phyloP scores from a whole-genome alignment of 2,329 filamentous ascomycete genomes.

The Harringtonia lauricola region DNA sequence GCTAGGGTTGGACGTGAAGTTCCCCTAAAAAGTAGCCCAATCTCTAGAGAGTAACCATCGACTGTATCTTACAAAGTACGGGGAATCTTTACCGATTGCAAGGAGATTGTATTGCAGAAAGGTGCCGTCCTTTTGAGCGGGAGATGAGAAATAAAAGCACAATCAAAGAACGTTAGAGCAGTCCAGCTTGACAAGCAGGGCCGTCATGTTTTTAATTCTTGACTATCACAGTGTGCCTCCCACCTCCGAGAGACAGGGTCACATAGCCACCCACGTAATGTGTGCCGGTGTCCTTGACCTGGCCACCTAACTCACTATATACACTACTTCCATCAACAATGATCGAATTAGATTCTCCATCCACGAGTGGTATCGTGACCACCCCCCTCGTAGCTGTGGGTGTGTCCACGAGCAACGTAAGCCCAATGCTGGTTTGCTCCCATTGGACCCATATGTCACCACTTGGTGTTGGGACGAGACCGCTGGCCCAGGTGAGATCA shows the following conservation, averaged over 20 bases:
- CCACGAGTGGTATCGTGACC: slow-evolving; percentile 14
- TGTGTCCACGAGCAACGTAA: slow-evolving; percentile 20
- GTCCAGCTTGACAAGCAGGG: not conserved
- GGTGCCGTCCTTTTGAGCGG: too few relatives aligned
- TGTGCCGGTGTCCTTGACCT: slow-evolving; percentile 19
- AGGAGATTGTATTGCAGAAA: too few relatives aligned
- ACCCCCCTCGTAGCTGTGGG: slow-evolving; percentile 20
- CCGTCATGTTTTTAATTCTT: not conserved
- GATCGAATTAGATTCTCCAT: slow-evolving; percentile 2
- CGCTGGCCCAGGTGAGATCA: slow-evolving; percentile 30
- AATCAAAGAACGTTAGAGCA: too few relatives aligned
- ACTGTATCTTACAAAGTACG: too few relatives aligned
- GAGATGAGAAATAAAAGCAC: too few relatives aligned
- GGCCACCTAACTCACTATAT: slow-evolving; percentile 20
- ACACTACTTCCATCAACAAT: slow-evolving; percentile 12
- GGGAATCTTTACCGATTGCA: too few relatives aligned
- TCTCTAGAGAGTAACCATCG: too few relatives aligned
- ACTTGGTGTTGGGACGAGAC: slow-evolving; percentile 29
- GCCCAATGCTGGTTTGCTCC: slow-evolving; percentile 12
- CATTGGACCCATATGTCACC: slow-evolving; percentile 27
- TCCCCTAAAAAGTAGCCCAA: too few relatives aligned
- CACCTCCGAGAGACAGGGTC: slow-evolving; percentile 7
- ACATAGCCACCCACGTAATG: slow-evolving; percentile 13
- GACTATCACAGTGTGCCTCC: slow-evolving; percentile 1
- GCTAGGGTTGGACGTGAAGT: too few relatives aligned